Conservation (phyloP, 2,329 filamentous ascomycete genomes). For the Calonectria hawksworthii region DNA sequence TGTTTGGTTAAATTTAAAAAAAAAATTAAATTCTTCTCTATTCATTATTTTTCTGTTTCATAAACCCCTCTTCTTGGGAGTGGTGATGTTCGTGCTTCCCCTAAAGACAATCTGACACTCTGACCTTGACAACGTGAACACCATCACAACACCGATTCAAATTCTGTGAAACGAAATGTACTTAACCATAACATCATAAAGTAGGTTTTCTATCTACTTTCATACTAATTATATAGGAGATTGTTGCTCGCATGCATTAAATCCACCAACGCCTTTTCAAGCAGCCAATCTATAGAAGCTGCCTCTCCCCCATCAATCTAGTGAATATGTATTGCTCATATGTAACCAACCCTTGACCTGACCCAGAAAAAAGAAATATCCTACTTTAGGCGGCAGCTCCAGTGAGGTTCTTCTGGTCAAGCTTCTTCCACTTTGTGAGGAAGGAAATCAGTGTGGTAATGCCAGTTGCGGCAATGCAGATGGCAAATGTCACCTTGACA, state of each 20-base stretch:
- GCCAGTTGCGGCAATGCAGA: constrained; percentile 65
- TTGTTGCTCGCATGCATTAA: background rate
- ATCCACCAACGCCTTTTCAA: background rate
- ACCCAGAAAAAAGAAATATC: background rate
- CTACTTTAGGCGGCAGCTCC: constrained; percentile 49
- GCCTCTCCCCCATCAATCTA: background rate
- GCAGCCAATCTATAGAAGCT: background rate
- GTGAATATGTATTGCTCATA: background rate
- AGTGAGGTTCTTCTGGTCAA: constrained; percentile 47
- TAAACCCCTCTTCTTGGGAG: background rate
- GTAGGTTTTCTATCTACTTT: background rate
- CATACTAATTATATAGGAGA: background rate
- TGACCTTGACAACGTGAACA: too few species aligned
- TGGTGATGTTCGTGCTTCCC: too few species aligned
- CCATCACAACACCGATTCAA: background rate
- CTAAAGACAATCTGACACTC: background rate
- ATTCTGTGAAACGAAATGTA: background rate
- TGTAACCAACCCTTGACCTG: background rate
- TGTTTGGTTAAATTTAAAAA: too few species aligned
- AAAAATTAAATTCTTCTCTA: background rate
- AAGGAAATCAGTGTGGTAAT: constrained; percentile 53
- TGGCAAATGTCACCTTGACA: constrained; percentile 73
- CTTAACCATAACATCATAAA: background rate
- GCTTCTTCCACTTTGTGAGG: constrained; percentile 55
- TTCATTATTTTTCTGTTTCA: background rate